Conservation (phyloP, 352 stramenopile genomes). For the Phytophthora ohioensis region DNA sequence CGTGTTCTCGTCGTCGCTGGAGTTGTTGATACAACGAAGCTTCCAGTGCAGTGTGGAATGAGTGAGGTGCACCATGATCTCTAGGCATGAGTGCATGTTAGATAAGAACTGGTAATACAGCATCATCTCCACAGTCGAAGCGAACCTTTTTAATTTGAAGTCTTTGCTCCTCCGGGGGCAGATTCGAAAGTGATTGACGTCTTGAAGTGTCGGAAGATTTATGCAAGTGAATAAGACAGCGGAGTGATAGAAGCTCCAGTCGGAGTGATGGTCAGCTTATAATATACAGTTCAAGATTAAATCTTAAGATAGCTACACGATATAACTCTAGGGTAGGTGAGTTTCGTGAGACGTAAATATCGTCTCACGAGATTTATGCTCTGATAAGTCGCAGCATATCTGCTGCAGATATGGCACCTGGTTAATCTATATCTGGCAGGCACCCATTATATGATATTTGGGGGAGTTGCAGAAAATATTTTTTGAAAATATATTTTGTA, state of each 20-base stretch:
- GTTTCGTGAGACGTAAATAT: not conserved
- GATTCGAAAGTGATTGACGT: conserved; percentile 5
- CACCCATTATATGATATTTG: not conserved
- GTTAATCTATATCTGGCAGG: not conserved
- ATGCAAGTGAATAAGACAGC: not conserved
- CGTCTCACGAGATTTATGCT: not conserved
- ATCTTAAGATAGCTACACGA: conserved; percentile 2
- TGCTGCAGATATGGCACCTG: not conserved
- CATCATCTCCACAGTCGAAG: not conserved
- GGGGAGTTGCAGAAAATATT: too few relatives aligned
- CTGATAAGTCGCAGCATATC: not conserved
- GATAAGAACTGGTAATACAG: not conserved
- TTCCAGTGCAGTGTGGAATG: conserved; percentile 1
- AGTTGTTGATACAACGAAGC: not conserved
- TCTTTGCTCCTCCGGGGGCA: not conserved
- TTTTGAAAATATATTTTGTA: too few relatives aligned
- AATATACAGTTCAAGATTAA: conserved; percentile 4
- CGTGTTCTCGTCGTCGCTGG: conserved; percentile 16
- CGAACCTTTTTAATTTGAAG: not conserved
- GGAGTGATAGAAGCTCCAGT: not conserved
- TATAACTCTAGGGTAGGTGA: not conserved
- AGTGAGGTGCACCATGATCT: not conserved
- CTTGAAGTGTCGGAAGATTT: not conserved
- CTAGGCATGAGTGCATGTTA: not conserved
- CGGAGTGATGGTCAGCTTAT: not conserved